phyloP scores from a whole-genome alignment of 1,284 basidiomycete genomes.

The Cystobasidium slooffiae region DNA sequence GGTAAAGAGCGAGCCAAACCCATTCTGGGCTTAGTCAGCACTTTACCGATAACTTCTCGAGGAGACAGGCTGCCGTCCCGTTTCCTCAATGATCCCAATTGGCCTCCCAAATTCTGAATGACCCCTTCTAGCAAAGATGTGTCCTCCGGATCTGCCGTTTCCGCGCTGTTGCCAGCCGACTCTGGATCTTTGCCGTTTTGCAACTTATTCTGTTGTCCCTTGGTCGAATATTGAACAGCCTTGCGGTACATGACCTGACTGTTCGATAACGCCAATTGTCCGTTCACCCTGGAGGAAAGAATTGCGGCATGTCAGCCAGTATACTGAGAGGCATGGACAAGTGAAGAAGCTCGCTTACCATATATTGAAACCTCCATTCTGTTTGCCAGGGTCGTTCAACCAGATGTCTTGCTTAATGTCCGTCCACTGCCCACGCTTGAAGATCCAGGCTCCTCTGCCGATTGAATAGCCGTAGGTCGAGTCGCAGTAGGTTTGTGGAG shows the following conservation, averaged over 20 bases:
- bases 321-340: too few species aligned
- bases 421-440: constrained; percentile 69
- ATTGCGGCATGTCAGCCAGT: not conserved
- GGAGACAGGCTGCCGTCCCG: not conserved
- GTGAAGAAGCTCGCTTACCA: constrained; percentile 7
- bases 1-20: constrained; percentile 15
- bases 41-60: constrained; percentile 13
- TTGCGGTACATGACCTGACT: constrained; percentile 52
- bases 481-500: constrained; percentile 67
- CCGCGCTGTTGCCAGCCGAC: constrained; percentile 13
- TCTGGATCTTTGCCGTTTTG: constrained; percentile 34
- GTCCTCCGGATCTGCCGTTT: constrained; percentile 16
- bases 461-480: constrained; percentile 70
- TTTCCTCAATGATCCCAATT: not conserved
- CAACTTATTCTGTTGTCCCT: constrained; percentile 18
- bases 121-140: constrained; percentile 8
- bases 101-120: constrained; percentile 1
- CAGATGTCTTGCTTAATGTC: constrained; percentile 66
- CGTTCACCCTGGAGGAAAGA: constrained; percentile 47
- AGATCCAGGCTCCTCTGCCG: constrained; percentile 73
- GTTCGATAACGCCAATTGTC: constrained; percentile 48
- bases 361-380: constrained; percentile 52
- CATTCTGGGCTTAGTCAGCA: constrained; percentile 22
- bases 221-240: constrained; percentile 24
- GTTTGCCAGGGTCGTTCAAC: constrained; percentile 69